Conservation (phyloP, 2,329 filamentous ascomycete species). For the Beauveria australis region DNA sequence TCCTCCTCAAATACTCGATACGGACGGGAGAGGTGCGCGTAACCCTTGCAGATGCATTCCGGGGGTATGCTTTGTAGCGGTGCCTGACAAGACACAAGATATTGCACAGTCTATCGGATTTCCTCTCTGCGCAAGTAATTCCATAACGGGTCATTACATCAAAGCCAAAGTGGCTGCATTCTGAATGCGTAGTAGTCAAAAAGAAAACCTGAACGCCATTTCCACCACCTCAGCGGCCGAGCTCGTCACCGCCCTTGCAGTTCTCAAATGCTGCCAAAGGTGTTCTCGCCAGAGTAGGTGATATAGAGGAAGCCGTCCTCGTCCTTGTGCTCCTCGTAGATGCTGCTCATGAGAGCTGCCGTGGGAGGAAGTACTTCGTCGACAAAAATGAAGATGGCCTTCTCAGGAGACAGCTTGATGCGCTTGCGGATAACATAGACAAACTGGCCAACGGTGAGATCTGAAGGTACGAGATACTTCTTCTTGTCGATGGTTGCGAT, state of each 20-base stretch:
- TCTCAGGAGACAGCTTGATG: constrained; percentile 98
- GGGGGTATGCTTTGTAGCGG: background rate
- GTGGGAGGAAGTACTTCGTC: constrained; percentile 96
- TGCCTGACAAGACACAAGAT: background rate
- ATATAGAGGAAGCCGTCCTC: constrained; percentile 90
- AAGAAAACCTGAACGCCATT: constrained; percentile 29
- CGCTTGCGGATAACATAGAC: constrained; percentile 99
- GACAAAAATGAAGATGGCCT: constrained; percentile 99
- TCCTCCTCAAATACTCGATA: background rate
- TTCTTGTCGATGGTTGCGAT: constrained; percentile 99
- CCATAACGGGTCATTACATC: constrained; percentile 4
- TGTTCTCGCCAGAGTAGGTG: constrained; percentile 99
- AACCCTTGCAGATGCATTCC: background rate
- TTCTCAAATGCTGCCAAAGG: constrained; percentile 55
- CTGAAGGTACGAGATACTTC: constrained; percentile 97
- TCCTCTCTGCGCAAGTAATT: background rate
- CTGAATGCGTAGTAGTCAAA: constrained; percentile 5
- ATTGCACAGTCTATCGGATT: constrained; percentile 3
- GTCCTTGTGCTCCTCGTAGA: constrained; percentile 98
- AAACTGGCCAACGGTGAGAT: constrained; percentile 97
- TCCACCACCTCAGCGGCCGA: constrained; percentile 13
- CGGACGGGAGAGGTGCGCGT: background rate
- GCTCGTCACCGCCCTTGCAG: background rate
- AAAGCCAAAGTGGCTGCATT: constrained; percentile 7
- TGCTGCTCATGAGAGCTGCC: constrained; percentile 96